Conservation (phyloP, 2,329 filamentous ascomycete species). For the Cadophora malorum region DNA sequence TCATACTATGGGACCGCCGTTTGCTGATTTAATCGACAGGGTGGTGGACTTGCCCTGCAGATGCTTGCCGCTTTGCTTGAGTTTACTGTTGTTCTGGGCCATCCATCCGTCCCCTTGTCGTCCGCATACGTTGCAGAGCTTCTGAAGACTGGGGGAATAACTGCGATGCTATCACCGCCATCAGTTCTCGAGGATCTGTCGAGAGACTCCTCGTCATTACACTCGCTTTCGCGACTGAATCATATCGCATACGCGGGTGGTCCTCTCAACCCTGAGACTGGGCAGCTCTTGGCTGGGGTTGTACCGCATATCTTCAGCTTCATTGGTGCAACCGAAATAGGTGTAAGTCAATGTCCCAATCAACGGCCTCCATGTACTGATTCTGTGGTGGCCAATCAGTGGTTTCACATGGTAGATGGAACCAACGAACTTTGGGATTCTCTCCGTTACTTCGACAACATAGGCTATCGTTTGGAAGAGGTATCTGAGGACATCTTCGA, state of each 20-base stretch:
- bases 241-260: constrained; percentile 29
- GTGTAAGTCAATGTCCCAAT: neutral
- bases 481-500: constrained; percentile 37
- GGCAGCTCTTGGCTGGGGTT: constrained; percentile 12
- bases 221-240: constrained; percentile 25
- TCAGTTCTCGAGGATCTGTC: constrained; percentile 29
- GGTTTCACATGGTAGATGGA: neutral
- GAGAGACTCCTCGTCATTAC: constrained; percentile 12
- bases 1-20: neutral
- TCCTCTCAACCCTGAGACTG: constrained; percentile 20
- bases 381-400: neutral
- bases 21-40: neutral
- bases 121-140: constrained; percentile 19
- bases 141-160: constrained; percentile 19
- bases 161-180: constrained; percentile 21
- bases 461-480: constrained; percentile 28
- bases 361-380: neutral
- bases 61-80: constrained; percentile 18
- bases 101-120: constrained; percentile 25
- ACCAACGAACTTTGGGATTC: constrained; percentile 3
- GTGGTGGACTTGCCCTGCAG: constrained; percentile 21
- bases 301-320: constrained; percentile 25
- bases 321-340: constrained; percentile 30
- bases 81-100: constrained; percentile 25
- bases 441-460: constrained; percentile 15